Conservation (phyloP, 495 filamentous ascomycete species). For the Annulohypoxylon maeteangense region DNA sequence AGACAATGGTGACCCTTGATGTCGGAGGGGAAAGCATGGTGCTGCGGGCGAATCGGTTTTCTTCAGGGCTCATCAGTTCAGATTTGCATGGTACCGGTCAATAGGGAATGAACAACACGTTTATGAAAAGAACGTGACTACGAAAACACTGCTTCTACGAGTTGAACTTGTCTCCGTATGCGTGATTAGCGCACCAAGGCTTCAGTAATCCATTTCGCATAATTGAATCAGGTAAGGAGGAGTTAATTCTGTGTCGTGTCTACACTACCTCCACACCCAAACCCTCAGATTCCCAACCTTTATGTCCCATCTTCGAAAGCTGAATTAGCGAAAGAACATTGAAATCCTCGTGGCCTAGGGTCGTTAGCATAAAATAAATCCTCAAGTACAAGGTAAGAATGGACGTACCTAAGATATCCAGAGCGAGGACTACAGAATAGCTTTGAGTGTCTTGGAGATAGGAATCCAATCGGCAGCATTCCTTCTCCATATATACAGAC, state of each 20-base stretch:
- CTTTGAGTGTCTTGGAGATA: background rate
- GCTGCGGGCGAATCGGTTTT: constrained; percentile 42
- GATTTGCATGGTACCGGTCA: constrained; percentile 50
- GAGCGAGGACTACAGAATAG: background rate
- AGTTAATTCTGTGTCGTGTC: background rate
- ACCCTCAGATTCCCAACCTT: too few relatives aligned
- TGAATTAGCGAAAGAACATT: background rate
- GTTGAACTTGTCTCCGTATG: background rate
- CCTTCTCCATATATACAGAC: too few relatives aligned
- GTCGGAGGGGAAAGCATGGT: constrained; percentile 36
- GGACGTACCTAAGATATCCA: background rate
- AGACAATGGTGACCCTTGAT: constrained; percentile 14
- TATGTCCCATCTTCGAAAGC: background rate
- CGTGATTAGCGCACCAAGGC: constrained; percentile 7
- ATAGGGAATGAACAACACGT: constrained; percentile 49
- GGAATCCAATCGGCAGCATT: too few relatives aligned
- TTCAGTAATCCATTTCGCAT: background rate
- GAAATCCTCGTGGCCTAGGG: background rate
- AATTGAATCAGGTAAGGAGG: background rate
- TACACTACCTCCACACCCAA: background rate
- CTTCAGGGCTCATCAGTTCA: constrained; percentile 43
- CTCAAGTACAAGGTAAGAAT: background rate
- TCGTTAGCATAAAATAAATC: background rate
- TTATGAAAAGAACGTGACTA: constrained; percentile 38
- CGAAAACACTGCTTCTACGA: constrained; percentile 6